A percentile compares a stretch with the other conserved stretches of the same genome.
These are phyloP conservation scores for Asterophora lycoperdoides DNA, from an alignment of 768 basidiomycete genomes.

Conservation along the genomic window DNA sequence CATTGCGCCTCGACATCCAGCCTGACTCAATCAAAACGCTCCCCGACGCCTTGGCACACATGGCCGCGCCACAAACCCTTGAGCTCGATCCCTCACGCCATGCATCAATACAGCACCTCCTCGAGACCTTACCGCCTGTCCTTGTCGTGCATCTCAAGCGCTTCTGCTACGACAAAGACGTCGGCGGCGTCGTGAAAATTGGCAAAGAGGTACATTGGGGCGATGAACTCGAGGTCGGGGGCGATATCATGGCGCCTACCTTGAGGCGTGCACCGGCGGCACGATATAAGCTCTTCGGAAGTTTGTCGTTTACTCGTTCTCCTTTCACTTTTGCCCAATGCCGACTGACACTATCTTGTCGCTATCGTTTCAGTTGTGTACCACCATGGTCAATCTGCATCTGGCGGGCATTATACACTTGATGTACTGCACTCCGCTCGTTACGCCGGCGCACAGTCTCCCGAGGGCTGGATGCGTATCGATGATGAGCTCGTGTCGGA, in stretches of 20 bases:
- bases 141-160: slow-evolving; percentile 88
- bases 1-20: slow-evolving; percentile 86
- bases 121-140: slow-evolving; percentile 81
- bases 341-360: not conserved
- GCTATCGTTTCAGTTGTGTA: slow-evolving; percentile 59
- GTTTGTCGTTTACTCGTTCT: slow-evolving; percentile 34
- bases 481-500: slow-evolving; percentile 89
- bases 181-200: slow-evolving; percentile 80
- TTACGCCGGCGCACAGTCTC: slow-evolving; percentile 35
- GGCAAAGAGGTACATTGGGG: slow-evolving; percentile 77
- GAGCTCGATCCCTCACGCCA: slow-evolving; percentile 64
- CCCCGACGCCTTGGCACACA: slow-evolving; percentile 74
- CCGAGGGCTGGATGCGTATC: slow-evolving; percentile 84
- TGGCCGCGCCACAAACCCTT: slow-evolving; percentile 77
- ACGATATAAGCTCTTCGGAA: slow-evolving; percentile 81
- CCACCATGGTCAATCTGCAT: slow-evolving; percentile 88
- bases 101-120: slow-evolving; percentile 65
- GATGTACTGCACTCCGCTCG: slow-evolving; percentile 73
- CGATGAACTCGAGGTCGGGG: slow-evolving; percentile 71
- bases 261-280: slow-evolving; percentile 40
- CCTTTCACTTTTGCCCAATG: not conserved
- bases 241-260: slow-evolving; percentile 61
- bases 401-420: slow-evolving; percentile 94
- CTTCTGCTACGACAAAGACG: slow-evolving; percentile 78
- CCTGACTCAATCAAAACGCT: slow-evolving; percentile 55